These are phyloP conservation scores for Combretum micranthum DNA, from an alignment of 345 rosid species.

Conservation along the genomic window DNA sequence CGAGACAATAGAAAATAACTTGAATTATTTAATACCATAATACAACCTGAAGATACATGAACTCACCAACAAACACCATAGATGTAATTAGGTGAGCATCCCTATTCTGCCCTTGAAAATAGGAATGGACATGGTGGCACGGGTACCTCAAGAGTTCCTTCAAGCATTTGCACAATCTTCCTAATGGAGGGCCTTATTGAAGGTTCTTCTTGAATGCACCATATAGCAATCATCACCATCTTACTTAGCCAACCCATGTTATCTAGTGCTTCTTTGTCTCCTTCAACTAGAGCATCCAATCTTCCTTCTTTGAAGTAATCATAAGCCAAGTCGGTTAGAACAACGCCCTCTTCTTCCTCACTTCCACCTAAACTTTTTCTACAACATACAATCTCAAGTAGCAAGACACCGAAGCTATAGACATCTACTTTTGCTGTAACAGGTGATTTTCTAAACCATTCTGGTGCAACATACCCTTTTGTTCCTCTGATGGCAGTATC, in stretches of 20 bases:
- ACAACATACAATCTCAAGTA: slow-evolving; percentile 23
- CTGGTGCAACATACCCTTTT: slow-evolving; percentile 29
- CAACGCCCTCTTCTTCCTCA: slow-evolving; percentile 23
- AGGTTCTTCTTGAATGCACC: slow-evolving; percentile 46
- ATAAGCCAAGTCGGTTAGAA: slow-evolving; percentile 37
- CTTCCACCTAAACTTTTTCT: slow-evolving; percentile 6
- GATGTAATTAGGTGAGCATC: too few species aligned
- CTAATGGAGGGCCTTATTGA: slow-evolving; percentile 34
- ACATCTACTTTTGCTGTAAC: slow-evolving; percentile 20
- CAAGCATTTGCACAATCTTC: slow-evolving; percentile 43
- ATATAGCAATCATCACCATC: slow-evolving; percentile 30
- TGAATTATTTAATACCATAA: too few species aligned
- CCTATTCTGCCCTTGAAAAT: too few species aligned
- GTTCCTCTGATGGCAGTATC: slow-evolving; percentile 22
- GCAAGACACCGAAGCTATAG: slow-evolving; percentile 25
- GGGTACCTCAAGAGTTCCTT: slow-evolving; percentile 28
- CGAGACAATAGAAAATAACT: too few species aligned
- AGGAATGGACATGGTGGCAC: too few species aligned
- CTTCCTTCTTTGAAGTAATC: slow-evolving; percentile 30
- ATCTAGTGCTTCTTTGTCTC: slow-evolving; percentile 9
- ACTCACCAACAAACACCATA: too few species aligned
- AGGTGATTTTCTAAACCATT: slow-evolving; percentile 20
- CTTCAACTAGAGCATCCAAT: slow-evolving; percentile 20
- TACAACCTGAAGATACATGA: too few species aligned
- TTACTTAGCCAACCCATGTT: slow-evolving; percentile 10